Conservation (phyloP, 768 basidiomycete species). For the Lentinula sp. region DNA sequence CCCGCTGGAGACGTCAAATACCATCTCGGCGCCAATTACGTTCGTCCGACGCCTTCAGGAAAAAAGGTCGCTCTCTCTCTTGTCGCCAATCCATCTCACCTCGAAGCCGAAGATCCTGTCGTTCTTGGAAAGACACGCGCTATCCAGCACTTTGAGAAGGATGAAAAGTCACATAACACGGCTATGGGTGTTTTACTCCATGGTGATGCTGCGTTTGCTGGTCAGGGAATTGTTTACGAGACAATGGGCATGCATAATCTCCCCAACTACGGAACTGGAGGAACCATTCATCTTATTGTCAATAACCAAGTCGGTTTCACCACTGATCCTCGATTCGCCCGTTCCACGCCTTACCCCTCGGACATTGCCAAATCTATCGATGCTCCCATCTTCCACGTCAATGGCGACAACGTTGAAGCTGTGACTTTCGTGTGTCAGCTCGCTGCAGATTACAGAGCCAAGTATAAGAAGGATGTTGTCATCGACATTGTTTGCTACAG, state of each 20-base stretch:
- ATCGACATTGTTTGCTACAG: constrained; percentile 99
- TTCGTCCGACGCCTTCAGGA: constrained; percentile 94
- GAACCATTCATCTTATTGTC: constrained; percentile 96
- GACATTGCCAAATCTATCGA: constrained; percentile 99
- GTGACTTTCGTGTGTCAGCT: constrained; percentile 98
- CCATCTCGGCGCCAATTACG: constrained; percentile 97
- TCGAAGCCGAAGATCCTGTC: constrained; percentile 96
- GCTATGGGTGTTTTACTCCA: constrained; percentile 96
- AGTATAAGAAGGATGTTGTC: constrained; percentile 98
- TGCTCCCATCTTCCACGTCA: constrained; percentile 98
- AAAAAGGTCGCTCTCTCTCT: constrained; percentile 97
- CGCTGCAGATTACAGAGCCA: constrained; percentile 96
- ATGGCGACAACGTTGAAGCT: constrained; percentile 97
- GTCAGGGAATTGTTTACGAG: constrained; percentile 98
- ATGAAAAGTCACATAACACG: constrained; percentile 70
- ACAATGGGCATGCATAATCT: constrained; percentile 98
- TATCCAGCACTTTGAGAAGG: constrained; percentile 90
- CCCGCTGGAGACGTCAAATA: constrained; percentile 99
- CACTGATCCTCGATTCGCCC: constrained; percentile 94
- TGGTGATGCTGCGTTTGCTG: constrained; percentile 97
- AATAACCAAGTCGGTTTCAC: constrained; percentile 99
- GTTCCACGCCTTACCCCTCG: constrained; percentile 96
- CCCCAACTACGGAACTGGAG: constrained; percentile 93
- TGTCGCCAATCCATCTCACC: constrained; percentile 97
- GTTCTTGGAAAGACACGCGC: constrained; percentile 99